These are phyloP conservation scores for Vaucheria bursata DNA, from an alignment of 352 stramenopile species.

Conservation along the genomic window DNA sequence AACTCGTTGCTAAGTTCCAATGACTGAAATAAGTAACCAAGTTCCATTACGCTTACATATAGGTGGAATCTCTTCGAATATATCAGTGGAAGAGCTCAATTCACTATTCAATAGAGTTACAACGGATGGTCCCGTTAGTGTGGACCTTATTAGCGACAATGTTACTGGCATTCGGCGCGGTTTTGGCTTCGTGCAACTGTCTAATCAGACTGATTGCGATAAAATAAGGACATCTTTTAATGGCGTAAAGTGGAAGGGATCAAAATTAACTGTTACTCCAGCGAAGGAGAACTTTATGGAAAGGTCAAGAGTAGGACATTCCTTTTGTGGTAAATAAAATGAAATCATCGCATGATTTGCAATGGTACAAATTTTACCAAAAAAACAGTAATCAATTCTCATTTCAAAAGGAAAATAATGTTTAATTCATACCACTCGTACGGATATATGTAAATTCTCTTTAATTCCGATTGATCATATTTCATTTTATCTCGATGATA, in stretches of 20 bases:
- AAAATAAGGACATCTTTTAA: background rate
- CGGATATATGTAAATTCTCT: no score
- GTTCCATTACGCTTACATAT: background rate
- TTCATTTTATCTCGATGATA: no score
- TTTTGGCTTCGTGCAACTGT: conserved; percentile 35
- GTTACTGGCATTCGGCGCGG: conserved; percentile 32
- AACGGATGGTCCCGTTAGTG: background rate
- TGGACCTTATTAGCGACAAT: background rate
- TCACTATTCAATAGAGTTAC: background rate
- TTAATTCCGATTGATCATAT: no score
- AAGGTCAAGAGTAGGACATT: no score
- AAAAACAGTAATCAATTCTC: no score
- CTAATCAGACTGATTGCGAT: conserved; percentile 6
- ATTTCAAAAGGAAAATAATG: no score
- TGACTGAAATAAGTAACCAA: no score
- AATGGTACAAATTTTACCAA: no score
- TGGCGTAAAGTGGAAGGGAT: conserved; percentile 24
- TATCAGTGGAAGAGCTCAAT: background rate
- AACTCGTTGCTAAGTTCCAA: no score
- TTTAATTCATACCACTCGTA: no score
- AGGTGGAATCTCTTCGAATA: background rate
- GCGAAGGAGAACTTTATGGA: conserved; percentile 38
- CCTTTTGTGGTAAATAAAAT: no score
- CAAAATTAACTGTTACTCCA: conserved; percentile 18
- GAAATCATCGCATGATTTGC: no score